Conservation (phyloP, 148 eudicot species). For the Camellia lanceoleosa region DNA sequence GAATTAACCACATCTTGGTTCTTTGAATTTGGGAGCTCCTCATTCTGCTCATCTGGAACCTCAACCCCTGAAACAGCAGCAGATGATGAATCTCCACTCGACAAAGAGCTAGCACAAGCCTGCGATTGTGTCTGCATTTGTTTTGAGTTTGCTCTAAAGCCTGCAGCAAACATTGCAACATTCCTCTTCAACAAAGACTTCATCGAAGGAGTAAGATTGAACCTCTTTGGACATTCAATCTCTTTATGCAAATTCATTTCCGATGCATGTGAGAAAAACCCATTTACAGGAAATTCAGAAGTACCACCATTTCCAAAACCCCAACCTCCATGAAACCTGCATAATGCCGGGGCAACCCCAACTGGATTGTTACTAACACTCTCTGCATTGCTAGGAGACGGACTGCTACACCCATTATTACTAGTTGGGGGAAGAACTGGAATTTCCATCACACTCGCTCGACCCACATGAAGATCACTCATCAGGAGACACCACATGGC, state of each 20-base stretch:
- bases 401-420: constrained; percentile 22
- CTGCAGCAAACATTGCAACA: constrained; percentile 92
- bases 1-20: constrained; percentile 69
- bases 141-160: constrained; percentile 63
- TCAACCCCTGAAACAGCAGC: constrained; percentile 34
- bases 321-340: constrained; percentile 88
- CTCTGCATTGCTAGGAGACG: constrained; percentile 31
- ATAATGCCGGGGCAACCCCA: constrained; percentile 59
- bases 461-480: constrained; percentile 94
- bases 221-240: constrained; percentile 88
- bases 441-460: constrained; percentile 84
- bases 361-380: constrained; percentile 40
- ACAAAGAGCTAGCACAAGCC: constrained; percentile 38
- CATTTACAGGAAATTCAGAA: constrained; percentile 58
- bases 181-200: constrained; percentile 75
- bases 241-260: constrained; percentile 57
- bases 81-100: constrained; percentile 39
- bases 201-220: constrained; percentile 88
- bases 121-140: constrained; percentile 49
- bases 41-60: constrained; percentile 33
- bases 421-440: constrained; percentile 55
- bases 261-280: constrained; percentile 46
- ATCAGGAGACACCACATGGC: constrained; percentile 99
- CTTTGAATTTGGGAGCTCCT: constrained; percentile 42
- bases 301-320: constrained; percentile 67